Percentiles rank a stretch among this genome's conserved stretches.
phyloP scores from a whole-genome alignment of 768 basidiomycete genomes.

The Mycena latifolia region DNA sequence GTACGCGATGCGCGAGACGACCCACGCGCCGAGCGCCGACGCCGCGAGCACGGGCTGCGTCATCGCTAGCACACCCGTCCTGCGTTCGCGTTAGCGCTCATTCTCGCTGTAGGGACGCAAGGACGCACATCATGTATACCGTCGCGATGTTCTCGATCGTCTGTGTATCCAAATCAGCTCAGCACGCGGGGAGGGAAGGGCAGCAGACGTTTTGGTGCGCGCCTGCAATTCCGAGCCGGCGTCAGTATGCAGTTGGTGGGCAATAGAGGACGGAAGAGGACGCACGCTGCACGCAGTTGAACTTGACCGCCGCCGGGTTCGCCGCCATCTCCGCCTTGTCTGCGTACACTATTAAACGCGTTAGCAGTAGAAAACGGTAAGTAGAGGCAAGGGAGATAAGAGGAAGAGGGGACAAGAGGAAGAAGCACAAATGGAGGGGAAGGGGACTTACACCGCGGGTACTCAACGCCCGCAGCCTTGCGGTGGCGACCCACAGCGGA shows the following conservation, averaged over 20 bases:
- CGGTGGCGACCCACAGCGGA: conserved; percentile 39
- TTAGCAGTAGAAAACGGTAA: too few relatives aligned
- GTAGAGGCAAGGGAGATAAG: too few relatives aligned
- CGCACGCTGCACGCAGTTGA: conserved; percentile 52
- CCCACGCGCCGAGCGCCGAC: conserved; percentile 53
- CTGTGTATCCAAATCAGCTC: conserved; percentile 5
- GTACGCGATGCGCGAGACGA: conserved; percentile 56
- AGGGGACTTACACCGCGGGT: conserved; percentile 46
- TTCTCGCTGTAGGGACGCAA: too few relatives aligned
- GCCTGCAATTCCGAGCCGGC: too few relatives aligned
- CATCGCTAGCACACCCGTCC: conserved; percentile 54
- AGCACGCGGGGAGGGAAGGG: neutral
- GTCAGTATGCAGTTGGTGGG: too few relatives aligned
- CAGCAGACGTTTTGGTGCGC: conserved; percentile 16
- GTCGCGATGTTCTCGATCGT: conserved; percentile 28
- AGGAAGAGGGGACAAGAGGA: too few relatives aligned
- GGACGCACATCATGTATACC: conserved; percentile 23
- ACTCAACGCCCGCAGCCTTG: conserved; percentile 41
- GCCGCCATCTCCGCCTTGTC: conserved; percentile 47
- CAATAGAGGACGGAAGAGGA: too few relatives aligned
- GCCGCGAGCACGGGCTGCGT: conserved; percentile 58
- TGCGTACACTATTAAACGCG: conserved; percentile 44
- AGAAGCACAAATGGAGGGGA: neutral
- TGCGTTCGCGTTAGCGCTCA: too few relatives aligned
- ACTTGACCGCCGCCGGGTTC: conserved; percentile 43